Conservation (phyloP, 768 basidiomycete genomes). For the Amanita exitialis region DNA sequence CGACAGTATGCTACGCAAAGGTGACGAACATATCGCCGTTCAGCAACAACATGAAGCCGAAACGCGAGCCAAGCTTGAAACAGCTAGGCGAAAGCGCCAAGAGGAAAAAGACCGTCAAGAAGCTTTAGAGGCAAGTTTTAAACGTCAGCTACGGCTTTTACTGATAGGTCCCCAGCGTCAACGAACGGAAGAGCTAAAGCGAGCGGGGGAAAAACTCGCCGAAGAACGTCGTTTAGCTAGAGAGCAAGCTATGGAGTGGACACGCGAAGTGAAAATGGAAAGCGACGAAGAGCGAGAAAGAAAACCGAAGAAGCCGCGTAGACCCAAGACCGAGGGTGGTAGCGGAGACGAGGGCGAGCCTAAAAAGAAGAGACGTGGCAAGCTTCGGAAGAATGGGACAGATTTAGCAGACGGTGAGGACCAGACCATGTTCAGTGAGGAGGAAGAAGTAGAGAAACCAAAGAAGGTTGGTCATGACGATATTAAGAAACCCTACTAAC, state of each 20-base stretch:
- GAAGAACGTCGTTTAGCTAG: conserved; percentile 67
- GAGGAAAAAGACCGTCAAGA: conserved; percentile 67
- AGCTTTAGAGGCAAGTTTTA: conserved; percentile 47
- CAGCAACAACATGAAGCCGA: conserved; percentile 70
- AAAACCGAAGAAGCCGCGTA: conserved; percentile 43
- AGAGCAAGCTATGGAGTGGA: conserved; percentile 77
- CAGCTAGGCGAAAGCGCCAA: conserved; percentile 67
- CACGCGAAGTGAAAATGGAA: conserved; percentile 52
- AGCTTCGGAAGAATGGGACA: conserved; percentile 49
- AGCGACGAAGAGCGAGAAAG: conserved; percentile 77
- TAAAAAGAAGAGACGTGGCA: conserved; percentile 65
- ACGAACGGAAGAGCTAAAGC: conserved; percentile 53
- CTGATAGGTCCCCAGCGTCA: conserved; percentile 32
- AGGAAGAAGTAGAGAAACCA: conserved; percentile 56
- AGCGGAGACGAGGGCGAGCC: conserved; percentile 54
- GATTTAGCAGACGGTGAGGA: conserved; percentile 53
- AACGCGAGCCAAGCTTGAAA: conserved; percentile 60
- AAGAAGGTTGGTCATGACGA: conserved; percentile 47
- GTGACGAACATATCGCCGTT: conserved; percentile 65
- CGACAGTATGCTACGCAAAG: conserved; percentile 72
- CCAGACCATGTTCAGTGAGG: conserved; percentile 60
- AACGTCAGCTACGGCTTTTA: background rate
- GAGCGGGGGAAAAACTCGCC: conserved; percentile 69
- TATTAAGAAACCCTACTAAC: background rate
- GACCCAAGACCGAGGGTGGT: conserved; percentile 39